Conservation (phyloP, 2,329 filamentous ascomycete genomes). For the Aspergillus sojae region DNA sequence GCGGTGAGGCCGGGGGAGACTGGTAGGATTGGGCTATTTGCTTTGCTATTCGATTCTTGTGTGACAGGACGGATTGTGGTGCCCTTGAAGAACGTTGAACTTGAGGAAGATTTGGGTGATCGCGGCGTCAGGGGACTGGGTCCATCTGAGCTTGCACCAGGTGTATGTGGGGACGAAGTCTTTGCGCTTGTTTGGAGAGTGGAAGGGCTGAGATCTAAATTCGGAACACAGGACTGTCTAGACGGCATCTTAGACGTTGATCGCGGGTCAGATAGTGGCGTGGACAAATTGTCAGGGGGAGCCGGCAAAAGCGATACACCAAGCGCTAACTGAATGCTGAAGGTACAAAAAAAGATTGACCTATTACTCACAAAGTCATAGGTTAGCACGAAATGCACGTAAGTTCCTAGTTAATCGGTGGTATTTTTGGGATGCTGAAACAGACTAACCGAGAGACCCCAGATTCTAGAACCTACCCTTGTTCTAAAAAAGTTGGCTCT, state of each 20-base stretch:
- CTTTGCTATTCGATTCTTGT: constrained; percentile 35
- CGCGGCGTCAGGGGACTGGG: constrained; percentile 40
- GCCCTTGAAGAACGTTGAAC: constrained; percentile 41
- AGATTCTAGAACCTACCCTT: constrained; percentile 16
- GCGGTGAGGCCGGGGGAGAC: constrained; percentile 30
- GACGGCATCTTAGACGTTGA: constrained; percentile 37
- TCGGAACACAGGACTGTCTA: constrained; percentile 39
- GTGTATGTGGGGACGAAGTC: constrained; percentile 36
- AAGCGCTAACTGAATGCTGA: constrained; percentile 2
- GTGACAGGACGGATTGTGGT: constrained; percentile 46
- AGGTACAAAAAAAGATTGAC: background rate
- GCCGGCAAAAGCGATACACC: constrained; percentile 10
- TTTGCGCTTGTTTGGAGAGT: constrained; percentile 34
- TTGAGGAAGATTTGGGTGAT: constrained; percentile 42
- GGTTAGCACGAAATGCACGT: background rate
- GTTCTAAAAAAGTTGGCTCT: constrained; percentile 2
- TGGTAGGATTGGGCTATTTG: constrained; percentile 31
- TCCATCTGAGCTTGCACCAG: constrained; percentile 39
- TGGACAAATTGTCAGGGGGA: constrained; percentile 5
- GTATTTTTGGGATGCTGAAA: constrained; percentile 7
- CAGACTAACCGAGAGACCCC: constrained; percentile 7
- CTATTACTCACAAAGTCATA: background rate
- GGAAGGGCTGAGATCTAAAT: constrained; percentile 40
- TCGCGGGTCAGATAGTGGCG: constrained; percentile 15
- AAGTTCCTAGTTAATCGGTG: background rate